Evolutionary conservation across 73 alveolate species (phyloP).

Genomic region (Effrenium voratum): DNA sequence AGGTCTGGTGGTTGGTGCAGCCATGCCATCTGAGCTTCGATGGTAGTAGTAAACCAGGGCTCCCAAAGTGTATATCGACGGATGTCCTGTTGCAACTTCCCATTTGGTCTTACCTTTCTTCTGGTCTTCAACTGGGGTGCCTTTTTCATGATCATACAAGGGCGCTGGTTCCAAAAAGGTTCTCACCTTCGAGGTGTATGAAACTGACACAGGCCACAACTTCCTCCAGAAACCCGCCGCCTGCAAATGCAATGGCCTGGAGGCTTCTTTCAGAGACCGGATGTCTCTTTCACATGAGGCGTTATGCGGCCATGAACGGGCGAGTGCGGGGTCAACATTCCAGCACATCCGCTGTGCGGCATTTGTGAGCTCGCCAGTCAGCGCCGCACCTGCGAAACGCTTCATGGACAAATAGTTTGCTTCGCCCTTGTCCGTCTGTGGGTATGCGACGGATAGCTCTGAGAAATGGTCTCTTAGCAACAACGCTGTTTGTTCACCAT

Average conservation of each 20-base stretch:
- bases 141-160: background rate
- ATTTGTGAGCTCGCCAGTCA: background rate
- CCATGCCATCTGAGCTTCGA: background rate
- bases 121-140: background rate
- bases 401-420: background rate
- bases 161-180: background rate
- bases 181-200: background rate
- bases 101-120: background rate
- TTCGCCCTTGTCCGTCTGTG: background rate
- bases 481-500: background rate
- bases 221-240: background rate
- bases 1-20: slow-evolving; percentile 4
- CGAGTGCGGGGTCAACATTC: background rate
- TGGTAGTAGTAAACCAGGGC: background rate
- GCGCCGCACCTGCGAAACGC: background rate
- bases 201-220: background rate
- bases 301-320: background rate
- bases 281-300: background rate
- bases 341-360: background rate
- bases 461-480: background rate
- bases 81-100: background rate
- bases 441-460: background rate
- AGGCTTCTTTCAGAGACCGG: background rate
- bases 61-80: background rate
- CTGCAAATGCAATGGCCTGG: background rate